phyloP scores from a whole-genome alignment of 83 land plant genomes.

The Picea abies region DNA sequence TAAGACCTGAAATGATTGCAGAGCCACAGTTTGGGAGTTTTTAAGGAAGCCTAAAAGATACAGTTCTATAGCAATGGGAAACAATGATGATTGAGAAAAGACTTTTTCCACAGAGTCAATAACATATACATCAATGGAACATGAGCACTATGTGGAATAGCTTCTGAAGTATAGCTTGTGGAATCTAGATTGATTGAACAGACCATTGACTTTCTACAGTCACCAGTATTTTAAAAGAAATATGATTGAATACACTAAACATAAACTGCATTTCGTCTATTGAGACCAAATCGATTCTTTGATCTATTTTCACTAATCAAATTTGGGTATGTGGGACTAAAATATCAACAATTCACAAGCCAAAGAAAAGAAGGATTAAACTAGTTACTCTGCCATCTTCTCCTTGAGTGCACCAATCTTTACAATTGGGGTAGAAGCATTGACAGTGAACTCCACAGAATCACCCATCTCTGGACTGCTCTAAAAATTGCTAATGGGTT shows the following conservation, averaged over 20 bases:
- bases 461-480: constrained; percentile 91
- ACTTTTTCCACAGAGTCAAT: too few relatives aligned
- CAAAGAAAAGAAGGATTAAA: not conserved
- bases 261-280: not conserved
- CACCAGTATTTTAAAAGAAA: not conserved
- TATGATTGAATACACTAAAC: not conserved
- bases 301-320: not conserved
- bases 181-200: too few relatives aligned
- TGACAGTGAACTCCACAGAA: constrained; percentile 56
- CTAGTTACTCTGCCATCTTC: constrained; percentile 51
- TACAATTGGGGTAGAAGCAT: constrained; percentile 68
- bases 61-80: too few relatives aligned
- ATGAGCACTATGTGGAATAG: too few relatives aligned
- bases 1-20: not conserved
- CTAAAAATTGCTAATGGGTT: constrained; percentile 81
- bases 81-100: too few relatives aligned
- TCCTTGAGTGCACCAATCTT: constrained; percentile 63
- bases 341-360: too few relatives aligned
- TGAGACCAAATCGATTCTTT: not conserved
- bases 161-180: too few relatives aligned
- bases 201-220: not conserved
- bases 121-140: too few relatives aligned
- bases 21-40: not conserved
- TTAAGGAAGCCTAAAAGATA: not conserved
- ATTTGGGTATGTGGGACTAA: not conserved